Percentiles rank a stretch among this genome's conserved stretches.
Evolutionary conservation across 2,329 filamentous ascomycete genomes (phyloP).

Genomic region (Diaporthe longicolla): DNA sequence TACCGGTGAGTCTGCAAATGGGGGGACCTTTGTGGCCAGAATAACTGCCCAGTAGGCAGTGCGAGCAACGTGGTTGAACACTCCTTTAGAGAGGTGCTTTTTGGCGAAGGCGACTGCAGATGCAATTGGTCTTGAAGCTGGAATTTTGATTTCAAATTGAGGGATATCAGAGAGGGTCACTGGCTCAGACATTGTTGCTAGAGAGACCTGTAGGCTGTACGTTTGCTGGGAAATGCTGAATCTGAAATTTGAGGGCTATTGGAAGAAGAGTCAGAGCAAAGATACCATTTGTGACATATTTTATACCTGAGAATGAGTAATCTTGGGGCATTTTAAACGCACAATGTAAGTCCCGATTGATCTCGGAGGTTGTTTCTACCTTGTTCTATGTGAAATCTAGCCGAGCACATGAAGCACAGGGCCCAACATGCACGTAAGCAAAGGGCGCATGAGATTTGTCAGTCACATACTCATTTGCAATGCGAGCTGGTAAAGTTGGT

Average conservation of each 20-base stretch:
- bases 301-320: neutral
- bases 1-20: neutral
- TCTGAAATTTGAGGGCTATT: too few relatives aligned
- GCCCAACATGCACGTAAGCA: too few relatives aligned
- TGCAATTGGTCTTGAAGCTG: neutral
- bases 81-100: neutral
- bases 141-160: neutral
- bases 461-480: too few relatives aligned
- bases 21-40: neutral
- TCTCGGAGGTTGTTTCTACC: neutral
- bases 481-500: too few relatives aligned
- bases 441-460: too few relatives aligned
- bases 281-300: neutral
- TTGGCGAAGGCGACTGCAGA: neutral
- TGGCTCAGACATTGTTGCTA: neutral
- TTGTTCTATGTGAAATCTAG: too few relatives aligned
- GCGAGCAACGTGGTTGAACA: slow-evolving; percentile 1
- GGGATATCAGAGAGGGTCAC: neutral
- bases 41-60: neutral
- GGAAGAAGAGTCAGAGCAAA: too few relatives aligned
- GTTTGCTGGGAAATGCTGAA: neutral
- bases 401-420: too few relatives aligned
- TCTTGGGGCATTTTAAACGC: neutral
- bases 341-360: neutral
- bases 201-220: neutral